Base-by-base conservation (phyloP, 306 rosid species). In the Senna tora region DNA sequence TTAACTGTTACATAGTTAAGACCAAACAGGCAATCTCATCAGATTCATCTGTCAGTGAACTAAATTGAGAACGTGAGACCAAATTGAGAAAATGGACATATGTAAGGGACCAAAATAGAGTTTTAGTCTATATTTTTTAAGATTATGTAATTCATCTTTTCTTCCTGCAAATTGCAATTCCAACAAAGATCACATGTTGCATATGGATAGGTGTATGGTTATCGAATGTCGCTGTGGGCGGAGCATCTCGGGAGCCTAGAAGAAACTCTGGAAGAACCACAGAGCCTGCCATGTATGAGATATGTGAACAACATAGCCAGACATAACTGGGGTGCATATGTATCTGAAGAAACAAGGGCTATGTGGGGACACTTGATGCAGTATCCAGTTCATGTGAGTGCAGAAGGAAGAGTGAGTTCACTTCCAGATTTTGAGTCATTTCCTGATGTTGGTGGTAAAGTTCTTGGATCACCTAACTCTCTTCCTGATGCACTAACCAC, bases 361-460 rank as follows among this genome's bases (percentile, higher is more conserved):
- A 71, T 67, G 87, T 66, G 52, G 53, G 87, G 85, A 22, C 82
- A 86, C 54, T 83, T 83, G 72, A 74, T 86, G 81, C 77, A 67
- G 45, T 85, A 85, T 72, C 86, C 87, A 2, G 20, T 85, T 63
- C 66, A 67, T 7, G 47, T 85, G 3, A 69, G 72, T 16, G 58
- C 64, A 7, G 84, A 82, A 32, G 85, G 85, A 7, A 74, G 45
- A 30, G 77, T 82, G 15, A 53, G 69, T 67, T 58, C 83, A 17
- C 72, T 82, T 41, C 64, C 63, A 0, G 75, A 49, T 8, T 33
- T 7, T 52, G 90, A 82, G 34, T 54, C 75, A 5, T 85, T 82
- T 69, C 83, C 78, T 61, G 90, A 86, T 63, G 82, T 80, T 57
- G 87, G 90, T 63, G 87, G 87, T 33, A 77, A 85, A 78, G 49